Evolutionary conservation across 805 yeast genomes (phyloP), one percentile per base, ranked within the genome.

Genomic region (Yarrowia sp.): DNA sequence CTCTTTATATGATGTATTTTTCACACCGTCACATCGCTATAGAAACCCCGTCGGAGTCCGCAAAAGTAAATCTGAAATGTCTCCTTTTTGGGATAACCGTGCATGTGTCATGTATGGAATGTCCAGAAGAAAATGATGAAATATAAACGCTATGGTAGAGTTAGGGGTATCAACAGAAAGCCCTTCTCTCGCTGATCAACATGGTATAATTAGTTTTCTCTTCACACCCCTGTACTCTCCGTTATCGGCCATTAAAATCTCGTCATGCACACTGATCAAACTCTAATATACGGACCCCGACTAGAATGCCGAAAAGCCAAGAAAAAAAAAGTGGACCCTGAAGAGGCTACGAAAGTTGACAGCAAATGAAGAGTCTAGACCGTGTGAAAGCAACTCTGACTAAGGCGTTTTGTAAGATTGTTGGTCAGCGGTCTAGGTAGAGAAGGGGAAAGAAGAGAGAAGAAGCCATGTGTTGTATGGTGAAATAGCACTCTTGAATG

Each of bases 41-140:
- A 13, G 8, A 4, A 36, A 36, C 35, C n/a, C 43, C 43, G 43
- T 22, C 58, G 58, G 58, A 51, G 13, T 51, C 58, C 58, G 58
- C 14, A 32, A 51, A 51, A 51, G 58, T 51, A 51, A 51, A 51
- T 51, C 58, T 51, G 43, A 51, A 31, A 22, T 51, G 14, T 51
- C 22, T 8, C 58, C 43, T 9, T 5, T 6, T 51, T 51, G 58
- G 58, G 58, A 51, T 33, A 1, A 4, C 28, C 2, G 35, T 51
- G 58, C 58, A 36, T 51, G 17, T 32, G 35, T 48, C 15, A 10
- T 15, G 51, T 7, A 32, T 18, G 45, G 45, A 14, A 44, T 8
- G 35, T 10, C 22, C 14, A 11, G n/a, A 3, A 4, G 36, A 22
- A n/a, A n/a, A 13, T 45, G n/a, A 3, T 0, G n/a, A 3, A 1